Evolutionary conservation across 2,329 filamentous ascomycete species (phyloP).

Genomic region (Ophiostoma novo-ulmi): DNA sequence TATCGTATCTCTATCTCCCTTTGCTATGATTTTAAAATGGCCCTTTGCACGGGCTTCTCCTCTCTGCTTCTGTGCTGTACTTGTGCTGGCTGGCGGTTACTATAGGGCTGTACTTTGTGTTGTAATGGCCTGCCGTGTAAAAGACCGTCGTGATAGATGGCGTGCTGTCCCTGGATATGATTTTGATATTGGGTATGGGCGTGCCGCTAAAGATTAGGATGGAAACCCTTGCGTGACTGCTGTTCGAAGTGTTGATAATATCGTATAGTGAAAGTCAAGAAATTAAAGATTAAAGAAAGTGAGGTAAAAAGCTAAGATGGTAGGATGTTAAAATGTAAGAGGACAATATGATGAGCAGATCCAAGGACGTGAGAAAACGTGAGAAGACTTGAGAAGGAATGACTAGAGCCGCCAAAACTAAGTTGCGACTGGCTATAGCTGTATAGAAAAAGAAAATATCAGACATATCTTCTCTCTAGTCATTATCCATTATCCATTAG

Average conservation of each 20-base stretch:
- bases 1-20: not conserved
- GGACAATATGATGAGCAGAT: not conserved
- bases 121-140: not conserved
- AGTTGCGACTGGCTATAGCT: not conserved
- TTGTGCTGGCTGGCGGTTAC: not conserved
- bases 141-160: not conserved
- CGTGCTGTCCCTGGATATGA: not conserved
- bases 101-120: not conserved
- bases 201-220: not conserved
- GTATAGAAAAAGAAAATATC: not conserved
- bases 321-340: not conserved
- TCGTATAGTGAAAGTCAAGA: not conserved
- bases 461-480: not conserved
- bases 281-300: not conserved
- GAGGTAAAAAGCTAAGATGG: not conserved
- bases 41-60: too few species aligned
- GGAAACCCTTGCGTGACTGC: not conserved
- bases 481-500: not conserved
- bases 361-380: not conserved
- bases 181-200: not conserved
- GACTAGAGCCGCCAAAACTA: not conserved
- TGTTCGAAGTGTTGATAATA: not conserved
- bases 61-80: too few species aligned
- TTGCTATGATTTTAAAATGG: not conserved
- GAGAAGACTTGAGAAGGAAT: not conserved